phyloP scores from a whole-genome alignment of 2,329 filamentous ascomycete species.

The Aspergillus calidoustus region DNA sequence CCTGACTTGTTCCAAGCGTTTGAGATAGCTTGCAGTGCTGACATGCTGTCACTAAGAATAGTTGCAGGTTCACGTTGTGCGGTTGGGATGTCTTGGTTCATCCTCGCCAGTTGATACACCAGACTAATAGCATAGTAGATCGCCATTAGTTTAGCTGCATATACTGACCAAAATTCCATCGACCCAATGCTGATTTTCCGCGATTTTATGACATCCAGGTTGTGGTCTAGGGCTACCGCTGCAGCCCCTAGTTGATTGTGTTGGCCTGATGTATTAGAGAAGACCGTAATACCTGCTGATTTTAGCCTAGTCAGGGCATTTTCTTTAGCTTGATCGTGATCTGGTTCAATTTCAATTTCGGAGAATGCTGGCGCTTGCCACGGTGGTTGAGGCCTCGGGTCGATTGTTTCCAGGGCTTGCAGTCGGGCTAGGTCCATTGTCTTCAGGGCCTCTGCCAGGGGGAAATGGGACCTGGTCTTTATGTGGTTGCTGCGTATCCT shows the following conservation, averaged over 20 bases:
- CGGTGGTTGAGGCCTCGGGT: neutral
- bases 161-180: conserved; percentile 22
- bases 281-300: conserved; percentile 1
- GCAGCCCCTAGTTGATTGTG: conserved; percentile 16
- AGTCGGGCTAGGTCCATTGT: neutral
- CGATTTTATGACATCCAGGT: conserved; percentile 15
- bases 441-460: neutral
- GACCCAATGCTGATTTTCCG: conserved; percentile 19
- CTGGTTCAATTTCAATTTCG: neutral
- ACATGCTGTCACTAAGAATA: no score
- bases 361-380: neutral
- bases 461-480: neutral
- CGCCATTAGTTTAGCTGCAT: conserved; percentile 22
- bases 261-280: conserved; percentile 19
- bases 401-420: conserved; percentile 2
- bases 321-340: neutral
- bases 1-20: no score
- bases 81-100: neutral
- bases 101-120: neutral
- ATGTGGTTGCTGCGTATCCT: neutral
- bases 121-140: conserved; percentile 23
- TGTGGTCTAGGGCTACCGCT: conserved; percentile 17
- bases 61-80: conserved; percentile 2
- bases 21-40: no score
- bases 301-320: neutral